Base-by-base conservation (phyloP, 352 stramenopile species). In the Hyphochytrium catenoides region DNA sequence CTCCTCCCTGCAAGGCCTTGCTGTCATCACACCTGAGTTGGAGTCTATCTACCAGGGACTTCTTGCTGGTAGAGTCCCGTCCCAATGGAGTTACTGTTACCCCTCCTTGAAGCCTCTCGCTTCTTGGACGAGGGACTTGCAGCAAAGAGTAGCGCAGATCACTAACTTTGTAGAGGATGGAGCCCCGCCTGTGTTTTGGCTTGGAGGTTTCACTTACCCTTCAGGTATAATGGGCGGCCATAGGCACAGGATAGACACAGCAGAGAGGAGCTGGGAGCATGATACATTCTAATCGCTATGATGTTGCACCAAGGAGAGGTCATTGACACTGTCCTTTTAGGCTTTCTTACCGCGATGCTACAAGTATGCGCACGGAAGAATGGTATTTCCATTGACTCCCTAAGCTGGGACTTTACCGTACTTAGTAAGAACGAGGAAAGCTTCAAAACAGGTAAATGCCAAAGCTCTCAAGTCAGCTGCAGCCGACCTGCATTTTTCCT, bases 121-220 rank as follows among this genome's bases (percentile, higher is more conserved):
- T 3, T 41, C 70, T 1, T 96, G 86, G 83, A 85, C 87, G 15
- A 54, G 72, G 8, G 85, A 96, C 37, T 53, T 96, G 2, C 78
- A 81, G 43, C 38, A 68, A 4, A 58, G 79, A 6, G 73, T 75
- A 18, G 72, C 88, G 11, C 81, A 94, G 52, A 84, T 95, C 55
- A 59, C 48, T 40, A 63, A 61, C 26, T 95, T 82, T 83, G 67
- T 74, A 0, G 72, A 79, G 28, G 52, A 67, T 17, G 57, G 51
- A 0, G 50, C 90, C 16, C 84, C 84, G 11, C 52, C 57, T 25
- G 67, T 87, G 7, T 94, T 95, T 41, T 96, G 86, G 85, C 67
- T 96, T 4, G 63, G 74, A 2, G 84, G 79, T 2, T 94, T 96
- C 41, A 96, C 85, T 7, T 96, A 96, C 43, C 85, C 85, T 14